phyloP scores from a whole-genome alignment of 208 protist species.

The Tetramitus jugosus region DNA sequence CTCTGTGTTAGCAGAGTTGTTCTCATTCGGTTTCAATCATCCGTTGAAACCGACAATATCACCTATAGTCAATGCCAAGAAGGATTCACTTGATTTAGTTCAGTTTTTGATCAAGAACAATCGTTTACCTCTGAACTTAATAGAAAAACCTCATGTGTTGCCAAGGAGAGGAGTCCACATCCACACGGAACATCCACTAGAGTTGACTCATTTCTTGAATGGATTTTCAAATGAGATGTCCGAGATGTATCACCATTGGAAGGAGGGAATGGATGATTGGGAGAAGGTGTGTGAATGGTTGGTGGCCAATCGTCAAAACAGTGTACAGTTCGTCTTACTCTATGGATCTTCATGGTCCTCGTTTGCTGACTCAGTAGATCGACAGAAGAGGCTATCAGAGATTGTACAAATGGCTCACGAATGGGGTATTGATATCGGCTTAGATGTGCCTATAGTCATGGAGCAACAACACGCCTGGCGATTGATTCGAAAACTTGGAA shows the following conservation, averaged over 20 bases:
- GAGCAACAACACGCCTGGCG: constrained; percentile 23
- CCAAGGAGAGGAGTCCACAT: background rate
- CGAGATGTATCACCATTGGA: background rate
- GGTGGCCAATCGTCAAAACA: constrained; percentile 1
- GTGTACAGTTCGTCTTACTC: background rate
- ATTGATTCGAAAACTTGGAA: background rate
- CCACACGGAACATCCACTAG: constrained; percentile 20
- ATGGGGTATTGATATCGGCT: background rate
- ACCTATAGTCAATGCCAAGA: no score
- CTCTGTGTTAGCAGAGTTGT: no score
- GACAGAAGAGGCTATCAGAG: background rate
- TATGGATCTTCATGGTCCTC: background rate
- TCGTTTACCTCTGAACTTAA: no score
- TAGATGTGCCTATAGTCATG: constrained; percentile 11
- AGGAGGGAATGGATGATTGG: background rate
- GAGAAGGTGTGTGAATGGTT: constrained; percentile 9
- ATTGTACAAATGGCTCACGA: background rate
- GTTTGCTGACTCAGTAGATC: background rate
- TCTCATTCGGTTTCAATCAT: no score
- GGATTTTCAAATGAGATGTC: background rate
- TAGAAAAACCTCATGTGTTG: no score
- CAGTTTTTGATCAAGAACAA: no score
- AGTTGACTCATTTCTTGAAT: constrained; percentile 6
- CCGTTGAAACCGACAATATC: no score
- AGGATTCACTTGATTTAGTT: no score